Conservation (phyloP, 2,329 filamentous ascomycete genomes). For the Myriosclerotinia curreyana region DNA sequence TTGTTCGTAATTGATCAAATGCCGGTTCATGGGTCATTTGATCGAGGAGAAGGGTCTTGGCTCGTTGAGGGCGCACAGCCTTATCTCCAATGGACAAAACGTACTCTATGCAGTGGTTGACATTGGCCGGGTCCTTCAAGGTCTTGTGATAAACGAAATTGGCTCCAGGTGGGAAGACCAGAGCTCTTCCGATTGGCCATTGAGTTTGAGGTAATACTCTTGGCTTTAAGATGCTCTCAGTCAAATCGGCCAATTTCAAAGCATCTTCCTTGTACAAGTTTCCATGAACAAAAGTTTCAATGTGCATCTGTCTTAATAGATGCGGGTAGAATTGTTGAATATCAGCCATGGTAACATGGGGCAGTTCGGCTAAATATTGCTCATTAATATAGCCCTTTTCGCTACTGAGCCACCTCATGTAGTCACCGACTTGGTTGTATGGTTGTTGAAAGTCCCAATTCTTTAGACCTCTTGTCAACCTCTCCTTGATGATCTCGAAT, state of each 20-base stretch:
- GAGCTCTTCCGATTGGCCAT: slow-evolving; percentile 73
- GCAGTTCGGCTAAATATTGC: slow-evolving; percentile 74
- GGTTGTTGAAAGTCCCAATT: slow-evolving; percentile 89
- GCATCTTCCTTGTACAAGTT: slow-evolving; percentile 95
- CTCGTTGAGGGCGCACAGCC: slow-evolving; percentile 65
- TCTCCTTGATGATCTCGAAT: slow-evolving; percentile 89
- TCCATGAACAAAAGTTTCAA: slow-evolving; percentile 85
- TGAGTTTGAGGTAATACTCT: slow-evolving; percentile 71
- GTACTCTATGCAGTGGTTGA: slow-evolving; percentile 84
- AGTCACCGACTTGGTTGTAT: slow-evolving; percentile 83
- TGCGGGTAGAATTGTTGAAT: slow-evolving; percentile 76
- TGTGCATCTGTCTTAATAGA: slow-evolving; percentile 76
- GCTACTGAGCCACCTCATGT: slow-evolving; percentile 73
- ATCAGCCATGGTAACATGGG: slow-evolving; percentile 68
- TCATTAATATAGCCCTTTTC: slow-evolving; percentile 78
- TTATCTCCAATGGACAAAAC: slow-evolving; percentile 68
- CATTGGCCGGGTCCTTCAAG: slow-evolving; percentile 81
- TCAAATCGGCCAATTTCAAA: slow-evolving; percentile 75
- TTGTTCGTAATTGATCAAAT: slow-evolving; percentile 92
- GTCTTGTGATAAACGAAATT: slow-evolving; percentile 81
- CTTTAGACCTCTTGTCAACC: slow-evolving; percentile 69
- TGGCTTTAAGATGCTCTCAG: slow-evolving; percentile 75
- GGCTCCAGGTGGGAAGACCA: slow-evolving; percentile 73
- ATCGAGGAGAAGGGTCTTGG: slow-evolving; percentile 76
- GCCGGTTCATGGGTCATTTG: slow-evolving; percentile 91